A percentile compares a stretch with the other conserved stretches of the same genome.
Conservation (phyloP, 2,329 filamentous ascomycete genomes). For the Alternaria rosae region DNA sequence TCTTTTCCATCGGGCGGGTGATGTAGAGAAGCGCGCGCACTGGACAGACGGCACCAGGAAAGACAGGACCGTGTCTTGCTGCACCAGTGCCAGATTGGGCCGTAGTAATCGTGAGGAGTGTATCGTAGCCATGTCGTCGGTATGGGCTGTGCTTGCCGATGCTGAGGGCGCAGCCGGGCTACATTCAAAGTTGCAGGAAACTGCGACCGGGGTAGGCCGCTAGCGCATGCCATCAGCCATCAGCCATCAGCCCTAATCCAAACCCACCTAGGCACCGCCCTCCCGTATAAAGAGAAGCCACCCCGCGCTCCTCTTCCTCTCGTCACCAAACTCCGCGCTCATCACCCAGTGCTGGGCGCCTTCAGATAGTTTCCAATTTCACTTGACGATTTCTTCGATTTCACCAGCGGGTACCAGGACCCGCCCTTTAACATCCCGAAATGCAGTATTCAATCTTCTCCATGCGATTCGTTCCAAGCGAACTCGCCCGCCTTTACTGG, state of each 20-base stretch:
- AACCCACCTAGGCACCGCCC: constrained; percentile 3
- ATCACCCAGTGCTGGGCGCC: constrained; percentile 47
- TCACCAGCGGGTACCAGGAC: constrained; percentile 46
- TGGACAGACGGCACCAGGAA: constrained; percentile 37
- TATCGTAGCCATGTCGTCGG: constrained; percentile 38
- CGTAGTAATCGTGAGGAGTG: constrained; percentile 37
- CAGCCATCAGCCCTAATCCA: neutral
- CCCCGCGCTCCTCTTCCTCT: constrained; percentile 23
- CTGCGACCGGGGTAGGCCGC: constrained; percentile 16
- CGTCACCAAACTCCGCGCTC: constrained; percentile 41
- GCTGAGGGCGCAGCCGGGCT: constrained; percentile 6
- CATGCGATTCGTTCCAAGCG: constrained; percentile 33
- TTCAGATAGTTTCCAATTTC: constrained; percentile 44
- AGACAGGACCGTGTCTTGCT: constrained; percentile 32
- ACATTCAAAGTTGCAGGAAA: constrained; percentile 27
- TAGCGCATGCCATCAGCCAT: constrained; percentile 11
- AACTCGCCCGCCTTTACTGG: constrained; percentile 32
- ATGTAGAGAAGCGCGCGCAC: constrained; percentile 57
- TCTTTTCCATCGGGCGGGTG: constrained; percentile 61
- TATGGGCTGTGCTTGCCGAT: constrained; percentile 23
- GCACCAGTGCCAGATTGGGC: constrained; percentile 25
- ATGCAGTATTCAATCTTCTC: constrained; percentile 38
- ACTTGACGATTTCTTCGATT: constrained; percentile 47
- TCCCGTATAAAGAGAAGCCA: constrained; percentile 30
- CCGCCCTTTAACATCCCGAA: constrained; percentile 42